phyloP scores from a whole-genome alignment of 2,329 filamentous ascomycete species.

The Fusarium sp. region DNA sequence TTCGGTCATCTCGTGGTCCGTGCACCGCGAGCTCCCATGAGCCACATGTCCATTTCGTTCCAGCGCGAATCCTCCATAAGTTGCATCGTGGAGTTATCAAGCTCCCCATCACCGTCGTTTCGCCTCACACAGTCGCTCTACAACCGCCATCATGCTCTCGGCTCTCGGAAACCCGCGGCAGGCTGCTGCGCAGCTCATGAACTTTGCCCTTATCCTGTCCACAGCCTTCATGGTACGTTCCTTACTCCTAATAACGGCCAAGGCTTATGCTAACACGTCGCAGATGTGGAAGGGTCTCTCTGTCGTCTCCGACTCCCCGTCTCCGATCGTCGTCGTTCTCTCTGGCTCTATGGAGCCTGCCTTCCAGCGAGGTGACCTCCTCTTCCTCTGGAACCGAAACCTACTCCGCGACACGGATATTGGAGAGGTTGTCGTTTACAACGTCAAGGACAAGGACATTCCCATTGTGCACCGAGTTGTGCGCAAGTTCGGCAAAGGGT shows the following conservation, averaged over 20 bases:
- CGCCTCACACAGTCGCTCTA: slow-evolving; percentile 1
- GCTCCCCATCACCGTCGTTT: slow-evolving; percentile 25
- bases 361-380: slow-evolving; percentile 82
- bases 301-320: slow-evolving; percentile 80
- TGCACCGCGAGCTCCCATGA: slow-evolving; percentile 38
- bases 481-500: slow-evolving; percentile 77
- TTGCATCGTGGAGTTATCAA: slow-evolving; percentile 41
- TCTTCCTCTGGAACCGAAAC: slow-evolving; percentile 84
- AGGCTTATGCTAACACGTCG: slow-evolving; percentile 14
- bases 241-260: background rate
- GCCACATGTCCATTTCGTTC: slow-evolving; percentile 44
- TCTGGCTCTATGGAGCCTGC: slow-evolving; percentile 89
- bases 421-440: slow-evolving; percentile 76
- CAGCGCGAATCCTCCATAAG: slow-evolving; percentile 28
- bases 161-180: slow-evolving; percentile 83
- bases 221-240: slow-evolving; percentile 85
- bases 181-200: slow-evolving; percentile 84
- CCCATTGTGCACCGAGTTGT: slow-evolving; percentile 97
- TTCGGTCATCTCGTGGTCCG: slow-evolving; percentile 25
- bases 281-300: slow-evolving; percentile 91
- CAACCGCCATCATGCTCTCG: slow-evolving; percentile 71
- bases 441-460: slow-evolving; percentile 93
- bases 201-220: slow-evolving; percentile 90
- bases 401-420: slow-evolving; percentile 69
- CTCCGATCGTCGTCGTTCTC: slow-evolving; percentile 86